Evolutionary conservation across 2,329 filamentous ascomycete species (phyloP), one percentile per base, ranked within the genome.

Genomic region (Diaporthe australafricana): DNA sequence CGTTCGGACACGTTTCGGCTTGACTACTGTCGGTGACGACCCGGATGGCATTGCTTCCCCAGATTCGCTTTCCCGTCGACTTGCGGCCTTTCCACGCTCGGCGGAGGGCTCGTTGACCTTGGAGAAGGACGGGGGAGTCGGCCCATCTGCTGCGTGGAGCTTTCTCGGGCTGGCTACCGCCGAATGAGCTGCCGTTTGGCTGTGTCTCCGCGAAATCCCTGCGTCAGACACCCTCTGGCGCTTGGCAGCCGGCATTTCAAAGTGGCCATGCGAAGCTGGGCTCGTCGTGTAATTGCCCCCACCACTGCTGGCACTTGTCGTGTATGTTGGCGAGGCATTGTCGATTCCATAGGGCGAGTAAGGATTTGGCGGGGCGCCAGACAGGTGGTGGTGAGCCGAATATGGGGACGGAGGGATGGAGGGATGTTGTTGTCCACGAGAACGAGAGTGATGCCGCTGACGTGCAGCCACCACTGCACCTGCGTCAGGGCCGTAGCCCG

Each of bases 1-100:
- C 3, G 95, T 98, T 57, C 96, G 91, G 22, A 97, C 94, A 75
- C 95, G 88, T 83, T 92, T 96, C n/a, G 94, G 91, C 81, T 95
- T 96, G 16, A 57, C 20, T 30, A 70, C 42, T 9, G 17, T 42
- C 14, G 66, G 48, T 11, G 70, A 66, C 17, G 45, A 16, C n/a
- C 52, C 27, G 14, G 60, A 47, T 17, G 42, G 45, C 25, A 60
- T 50, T 17, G 40, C n/a, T 9, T 66, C 66, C 30, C 63, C 35
- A 32, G 50, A 35, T 22, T 70, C 65, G 38, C 57, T 70, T 7
- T 35, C 50, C 38, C 32, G 42, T 17, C 72, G 57, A 55, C 35
- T 62, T 32, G 35, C 52, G 16, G 42, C 14, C 35, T 40, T 35
- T 20, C 48, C 57, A 40, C 25, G 25, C 11, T 53, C 53, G 17